Evolutionary conservation across 768 basidiomycete species (phyloP), one percentile per base, ranked within the genome.

Genomic region (Mycena galericulata): DNA sequence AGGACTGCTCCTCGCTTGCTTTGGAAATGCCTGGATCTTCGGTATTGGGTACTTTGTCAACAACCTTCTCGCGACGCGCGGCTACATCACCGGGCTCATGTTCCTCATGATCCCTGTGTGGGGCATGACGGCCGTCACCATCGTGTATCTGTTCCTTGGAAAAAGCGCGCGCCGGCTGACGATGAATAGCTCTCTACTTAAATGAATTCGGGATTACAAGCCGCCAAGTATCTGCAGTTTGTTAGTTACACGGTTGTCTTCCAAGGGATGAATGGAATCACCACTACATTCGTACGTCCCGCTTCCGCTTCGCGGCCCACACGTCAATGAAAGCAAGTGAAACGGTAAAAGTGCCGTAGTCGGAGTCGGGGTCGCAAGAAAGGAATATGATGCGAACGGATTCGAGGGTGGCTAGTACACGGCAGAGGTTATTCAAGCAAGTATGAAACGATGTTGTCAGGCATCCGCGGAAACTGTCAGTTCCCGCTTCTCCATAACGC

Each of bases 11-110:
- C 56, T 65, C 6, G 64, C 64, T 22, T 38, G n/a, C 30, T 65
- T 65, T 24, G 64, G 64, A n/a, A 65, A 65, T 36, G 56, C 64
- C 36, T 65, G 64, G 64, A 65, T 65, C 14, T 65, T 65, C 29
- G 56, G 56, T 15, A 30, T 65, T 12, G 64, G 64, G 15, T 65
- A 65, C 49, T 65, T 65, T 34, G n/a, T 50, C 15, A 65, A 65
- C 40, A 11, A 58, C 38, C 64, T 65, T 2, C 56, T 65, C 15
- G 56, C 38, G 56, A 49, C 30, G 47, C 55, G 64, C 20, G 64
- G 64, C 3, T 65, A 65, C 29, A 36, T 43, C 12, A 45, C 36
- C 2, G 64, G 64, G n/a, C 64, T 65, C 22, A 58, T 65, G 64
- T 59, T 65, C 47, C 56, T 65, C 29, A 65, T 59, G 56, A 53